Percentiles rank a stretch among this genome's conserved stretches.
Conservation (phyloP, 2,329 filamentous ascomycete genomes). For the Ophiosphaerella herpotricha region DNA sequence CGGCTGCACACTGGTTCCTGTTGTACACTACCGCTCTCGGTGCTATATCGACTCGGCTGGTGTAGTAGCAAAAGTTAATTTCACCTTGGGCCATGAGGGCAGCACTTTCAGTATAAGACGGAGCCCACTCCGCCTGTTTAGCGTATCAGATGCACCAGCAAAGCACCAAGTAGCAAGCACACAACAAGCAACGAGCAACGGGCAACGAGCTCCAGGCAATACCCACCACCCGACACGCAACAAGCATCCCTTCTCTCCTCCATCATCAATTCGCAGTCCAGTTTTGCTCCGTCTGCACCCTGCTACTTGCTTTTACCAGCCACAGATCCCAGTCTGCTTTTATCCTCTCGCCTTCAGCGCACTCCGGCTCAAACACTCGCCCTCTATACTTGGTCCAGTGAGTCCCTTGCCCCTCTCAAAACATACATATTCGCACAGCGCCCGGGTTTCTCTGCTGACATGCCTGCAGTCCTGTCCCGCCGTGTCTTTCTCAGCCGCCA, state of each 20-base stretch:
- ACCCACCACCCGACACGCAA: background rate
- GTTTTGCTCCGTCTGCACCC: conserved; percentile 21
- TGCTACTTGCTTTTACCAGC: conserved; percentile 44
- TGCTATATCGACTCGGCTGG: conserved; percentile 28
- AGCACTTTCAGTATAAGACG: conserved; percentile 41
- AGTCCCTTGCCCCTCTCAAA: conserved; percentile 19
- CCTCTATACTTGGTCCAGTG: conserved; percentile 22
- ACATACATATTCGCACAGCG: conserved; percentile 31
- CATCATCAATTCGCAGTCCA: conserved; percentile 19
- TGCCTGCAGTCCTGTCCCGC: conserved; percentile 20
- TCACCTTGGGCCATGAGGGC: conserved; percentile 20
- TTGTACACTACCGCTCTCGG: conserved; percentile 32
- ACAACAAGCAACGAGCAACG: no score
- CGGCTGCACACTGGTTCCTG: conserved; percentile 31
- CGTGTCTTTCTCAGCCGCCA: background rate
- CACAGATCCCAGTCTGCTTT: conserved; percentile 32
- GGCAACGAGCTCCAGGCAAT: no score
- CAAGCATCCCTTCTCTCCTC: conserved; percentile 14
- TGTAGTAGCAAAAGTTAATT: conserved; percentile 30
- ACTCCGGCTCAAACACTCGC: conserved; percentile 26
- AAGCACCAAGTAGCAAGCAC: conserved; percentile 7
- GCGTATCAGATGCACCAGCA: conserved; percentile 30
- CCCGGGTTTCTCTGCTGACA: conserved; percentile 28
- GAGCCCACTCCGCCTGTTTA: conserved; percentile 36
- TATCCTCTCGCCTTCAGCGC: conserved; percentile 30